Base-by-base conservation (phyloP, 225 moss, liverwort and hornwort species). In the Pleurozium schreberi region DNA sequence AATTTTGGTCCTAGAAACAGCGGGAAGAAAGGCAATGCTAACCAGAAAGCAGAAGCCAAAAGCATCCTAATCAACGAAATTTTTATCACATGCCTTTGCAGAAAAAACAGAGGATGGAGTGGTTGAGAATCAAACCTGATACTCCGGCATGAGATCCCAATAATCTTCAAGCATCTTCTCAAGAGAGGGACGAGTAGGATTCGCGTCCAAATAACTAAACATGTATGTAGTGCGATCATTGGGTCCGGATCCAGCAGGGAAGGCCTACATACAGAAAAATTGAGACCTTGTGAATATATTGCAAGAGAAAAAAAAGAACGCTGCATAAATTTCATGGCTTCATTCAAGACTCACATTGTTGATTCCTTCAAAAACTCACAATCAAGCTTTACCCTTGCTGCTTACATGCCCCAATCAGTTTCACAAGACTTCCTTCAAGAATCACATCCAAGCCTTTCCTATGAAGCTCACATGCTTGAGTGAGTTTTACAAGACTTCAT, bases 81-180 rank as follows among this genome's bases (percentile, higher is more conserved):
- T 12, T 7, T 79, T 59, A 69, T 42, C 50, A 47, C 8, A 60
- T 27, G 73, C 79, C 71, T 70, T 36, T 22, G 42, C 79, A 74
- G 71, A 38, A 81, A 65, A 85, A n/a, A 27, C 34, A 40, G 59
- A 74, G 57, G 42, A n/a, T 42, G 65, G 57, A 47, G 70, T 27
- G 27, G 58, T 45, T 34, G 65, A 61, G 69, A 88, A 22, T 65
- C 68, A 64, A 75, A 98, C 98, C 96, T 97, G 99, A 84, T 99
- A 99, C 15, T 85, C 87, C 12, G 99, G 99, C 96, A 99, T 96
- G 85, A 96, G 95, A 88, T 99, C 90, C 99, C 97, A 99, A 84
- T 97, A 97, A 86, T 94, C 89, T 90, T 99, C 99, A 22, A 99
- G 91, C 90, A 97, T 89, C 90, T 94, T 92, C 92, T 97, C 97